Evolutionary conservation across 345 rosid species (phyloP).

Genomic region (Sisymbrium irio): DNA sequence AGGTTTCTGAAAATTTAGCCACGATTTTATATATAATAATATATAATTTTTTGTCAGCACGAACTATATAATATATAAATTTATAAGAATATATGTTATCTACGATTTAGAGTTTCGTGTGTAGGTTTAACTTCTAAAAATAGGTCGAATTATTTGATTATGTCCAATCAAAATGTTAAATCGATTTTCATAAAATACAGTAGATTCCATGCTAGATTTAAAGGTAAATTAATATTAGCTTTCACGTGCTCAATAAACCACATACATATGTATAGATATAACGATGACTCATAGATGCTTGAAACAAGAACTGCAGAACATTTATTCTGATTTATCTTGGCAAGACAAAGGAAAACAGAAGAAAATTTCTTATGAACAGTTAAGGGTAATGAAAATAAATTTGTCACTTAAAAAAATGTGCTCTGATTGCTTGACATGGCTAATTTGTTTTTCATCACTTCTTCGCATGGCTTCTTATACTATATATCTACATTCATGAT

Average conservation of each 20-base stretch:
- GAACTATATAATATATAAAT: no score
- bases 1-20: neutral
- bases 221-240: neutral
- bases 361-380: neutral
- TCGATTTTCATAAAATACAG: neutral
- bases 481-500: neutral
- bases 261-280: neutral
- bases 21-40: neutral
- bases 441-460: conserved; percentile 1
- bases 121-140: neutral
- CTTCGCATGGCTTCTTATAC: conserved; percentile 20
- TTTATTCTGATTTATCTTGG: neutral
- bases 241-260: neutral
- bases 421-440: neutral
- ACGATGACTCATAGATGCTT: conserved; percentile 5
- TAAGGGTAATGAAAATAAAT: conserved; percentile 6
- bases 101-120: neutral
- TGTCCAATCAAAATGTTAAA: neutral
- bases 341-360: neutral
- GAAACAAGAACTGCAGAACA: neutral
- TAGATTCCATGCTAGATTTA: neutral
- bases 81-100: no score
- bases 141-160: neutral
- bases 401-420: neutral
- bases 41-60: neutral